Evolutionary conservation across 1,139 yeast genomes (phyloP).

Genomic region (Diutina sp.): DNA sequence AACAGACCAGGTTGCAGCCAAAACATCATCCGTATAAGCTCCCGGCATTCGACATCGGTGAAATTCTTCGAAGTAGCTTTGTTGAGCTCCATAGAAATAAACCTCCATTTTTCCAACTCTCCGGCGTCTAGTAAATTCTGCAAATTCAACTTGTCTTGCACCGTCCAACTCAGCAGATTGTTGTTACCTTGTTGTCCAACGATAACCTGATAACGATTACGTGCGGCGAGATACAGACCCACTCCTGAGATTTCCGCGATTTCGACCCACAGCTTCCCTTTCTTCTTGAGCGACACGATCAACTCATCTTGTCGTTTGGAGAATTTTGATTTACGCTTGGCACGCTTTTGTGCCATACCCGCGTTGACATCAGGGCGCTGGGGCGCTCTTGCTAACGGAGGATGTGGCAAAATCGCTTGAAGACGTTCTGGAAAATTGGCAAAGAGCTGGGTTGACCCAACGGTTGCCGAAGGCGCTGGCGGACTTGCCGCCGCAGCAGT

Average conservation of each 20-base stretch:
- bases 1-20: slow-evolving; percentile 44
- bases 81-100: slow-evolving; percentile 46
- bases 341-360: slow-evolving; percentile 28
- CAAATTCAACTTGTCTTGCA: slow-evolving; percentile 41
- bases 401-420: slow-evolving; percentile 20
- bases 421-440: slow-evolving; percentile 10
- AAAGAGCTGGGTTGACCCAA: slow-evolving; percentile 6
- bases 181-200: slow-evolving; percentile 76
- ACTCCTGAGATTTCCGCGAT: slow-evolving; percentile 58
- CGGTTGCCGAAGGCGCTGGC: background rate
- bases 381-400: slow-evolving; percentile 22
- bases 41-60: slow-evolving; percentile 43
- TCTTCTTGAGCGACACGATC: slow-evolving; percentile 47
- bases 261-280: slow-evolving; percentile 63
- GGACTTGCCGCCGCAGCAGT: slow-evolving; percentile 1
- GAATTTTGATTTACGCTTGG: slow-evolving; percentile 53
- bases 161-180: slow-evolving; percentile 53
- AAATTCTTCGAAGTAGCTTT: slow-evolving; percentile 45
- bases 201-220: slow-evolving; percentile 69
- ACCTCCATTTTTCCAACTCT: slow-evolving; percentile 61
- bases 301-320: slow-evolving; percentile 55
- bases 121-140: slow-evolving; percentile 50
- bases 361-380: slow-evolving; percentile 18
- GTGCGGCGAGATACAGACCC: slow-evolving; percentile 58
- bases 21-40: slow-evolving; percentile 39